A percentile compares a stretch with the other conserved stretches of the same genome.
Conservation (phyloP, 805 yeast genomes). For the Cyberlindnera lachancei region DNA sequence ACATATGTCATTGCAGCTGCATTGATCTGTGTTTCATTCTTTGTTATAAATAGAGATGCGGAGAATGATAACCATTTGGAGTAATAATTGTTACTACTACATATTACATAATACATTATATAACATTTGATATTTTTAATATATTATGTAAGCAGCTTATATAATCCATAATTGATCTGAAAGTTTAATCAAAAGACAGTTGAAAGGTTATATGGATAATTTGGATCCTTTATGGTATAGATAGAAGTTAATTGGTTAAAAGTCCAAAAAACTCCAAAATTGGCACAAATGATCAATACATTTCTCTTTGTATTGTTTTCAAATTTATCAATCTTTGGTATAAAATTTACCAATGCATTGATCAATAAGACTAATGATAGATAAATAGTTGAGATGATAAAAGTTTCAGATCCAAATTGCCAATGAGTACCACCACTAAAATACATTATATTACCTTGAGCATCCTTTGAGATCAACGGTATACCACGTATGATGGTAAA, state of each 20-base stretch:
- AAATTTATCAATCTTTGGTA: constrained; percentile 28
- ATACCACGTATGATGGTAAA: constrained; percentile 53
- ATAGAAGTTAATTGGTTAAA: constrained; percentile 15
- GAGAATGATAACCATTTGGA: constrained; percentile 41
- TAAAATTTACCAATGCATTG: constrained; percentile 31
- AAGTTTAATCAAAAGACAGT: neutral
- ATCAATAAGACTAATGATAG: constrained; percentile 34
- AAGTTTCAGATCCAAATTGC: constrained; percentile 66
- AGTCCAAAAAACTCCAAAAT: constrained; percentile 14
- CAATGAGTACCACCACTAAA: constrained; percentile 59
- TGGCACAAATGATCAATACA: constrained; percentile 4
- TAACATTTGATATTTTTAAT: neutral
- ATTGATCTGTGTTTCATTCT: constrained; percentile 74
- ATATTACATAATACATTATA: neutral
- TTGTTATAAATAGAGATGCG: constrained; percentile 75
- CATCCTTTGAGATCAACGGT: constrained; percentile 53
- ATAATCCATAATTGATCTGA: neutral
- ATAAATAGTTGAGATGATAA: constrained; percentile 46
- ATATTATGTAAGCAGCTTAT: neutral
- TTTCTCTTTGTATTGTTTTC: constrained; percentile 9
- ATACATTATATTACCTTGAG: constrained; percentile 42
- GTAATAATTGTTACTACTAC: constrained; percentile 3
- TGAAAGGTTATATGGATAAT: constrained; percentile 10
- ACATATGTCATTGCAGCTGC: constrained; percentile 73
- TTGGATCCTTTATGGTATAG: constrained; percentile 14